Conservation (phyloP, 345 rosid species). For the Populus ilicifolia region DNA sequence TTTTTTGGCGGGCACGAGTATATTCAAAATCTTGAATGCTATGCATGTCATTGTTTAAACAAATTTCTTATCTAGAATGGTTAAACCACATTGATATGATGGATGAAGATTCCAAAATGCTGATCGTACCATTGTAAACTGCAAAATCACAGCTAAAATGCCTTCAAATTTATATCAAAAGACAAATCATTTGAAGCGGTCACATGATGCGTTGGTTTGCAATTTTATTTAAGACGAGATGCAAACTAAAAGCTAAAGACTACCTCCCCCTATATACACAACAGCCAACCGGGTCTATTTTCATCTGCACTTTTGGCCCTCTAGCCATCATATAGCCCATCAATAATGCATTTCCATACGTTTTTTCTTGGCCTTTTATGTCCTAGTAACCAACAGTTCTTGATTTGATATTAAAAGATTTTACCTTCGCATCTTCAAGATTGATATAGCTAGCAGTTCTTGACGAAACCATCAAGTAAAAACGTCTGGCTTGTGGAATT, state of each 20-base stretch:
- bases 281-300: not conserved
- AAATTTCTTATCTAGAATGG: no score
- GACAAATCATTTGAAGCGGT: constrained; percentile 7
- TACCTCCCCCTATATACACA: not conserved
- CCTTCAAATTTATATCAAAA: no score
- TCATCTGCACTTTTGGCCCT: not conserved
- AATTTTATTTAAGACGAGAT: no score
- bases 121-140: no score
- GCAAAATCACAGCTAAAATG: no score
- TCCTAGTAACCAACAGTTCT: not conserved
- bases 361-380: not conserved
- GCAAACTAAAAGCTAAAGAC: no score
- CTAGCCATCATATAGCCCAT: not conserved
- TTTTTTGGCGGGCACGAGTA: no score
- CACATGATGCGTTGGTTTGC: not conserved
- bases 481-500: not conserved
- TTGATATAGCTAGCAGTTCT: not conserved
- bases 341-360: not conserved
- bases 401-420: not conserved
- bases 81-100: no score
- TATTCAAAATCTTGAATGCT: no score
- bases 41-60: no score
- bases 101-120: no score
- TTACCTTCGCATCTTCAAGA: not conserved
- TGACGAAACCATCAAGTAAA: not conserved